Conservation (phyloP, 306 rosid genomes). For the Vigna mungo region DNA sequence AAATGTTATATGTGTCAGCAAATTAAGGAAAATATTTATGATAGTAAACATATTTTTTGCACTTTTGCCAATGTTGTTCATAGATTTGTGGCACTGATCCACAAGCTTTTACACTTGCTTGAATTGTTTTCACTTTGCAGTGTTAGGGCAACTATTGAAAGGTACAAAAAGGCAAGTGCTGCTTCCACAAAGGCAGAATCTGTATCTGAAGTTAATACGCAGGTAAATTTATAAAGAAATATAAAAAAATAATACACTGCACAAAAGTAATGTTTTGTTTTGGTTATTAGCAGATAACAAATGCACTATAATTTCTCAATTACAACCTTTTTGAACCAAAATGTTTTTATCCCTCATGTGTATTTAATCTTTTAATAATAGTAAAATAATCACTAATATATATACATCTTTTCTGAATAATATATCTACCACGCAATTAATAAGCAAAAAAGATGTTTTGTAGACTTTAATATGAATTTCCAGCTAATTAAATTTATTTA, state of each 20-base stretch:
- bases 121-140: constrained; percentile 60
- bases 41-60: not conserved
- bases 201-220: constrained; percentile 79
- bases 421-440: too few species aligned
- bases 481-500: too few species aligned
- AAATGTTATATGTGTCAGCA: not conserved
- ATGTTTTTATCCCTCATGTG: too few species aligned
- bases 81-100: not conserved
- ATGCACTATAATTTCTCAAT: too few species aligned
- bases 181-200: constrained; percentile 74
- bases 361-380: too few species aligned
- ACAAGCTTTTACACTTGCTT: not conserved
- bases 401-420: too few species aligned
- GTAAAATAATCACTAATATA: too few species aligned
- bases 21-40: not conserved
- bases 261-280: not conserved
- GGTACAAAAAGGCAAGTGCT: constrained; percentile 87
- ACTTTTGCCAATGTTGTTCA: not conserved
- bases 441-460: too few species aligned
- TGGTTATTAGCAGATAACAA: not conserved
- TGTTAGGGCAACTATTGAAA: constrained; percentile 86
- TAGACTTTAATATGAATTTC: too few species aligned
- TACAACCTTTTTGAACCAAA: too few species aligned
- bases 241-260: too few species aligned
- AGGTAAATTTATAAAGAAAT: constrained; percentile 51